A percentile compares a stretch with the other conserved stretches of the same genome.
These are phyloP conservation scores for Fusarium pseudograminearum DNA, from an alignment of 2,329 filamentous ascomycete species.

Conservation along the genomic window DNA sequence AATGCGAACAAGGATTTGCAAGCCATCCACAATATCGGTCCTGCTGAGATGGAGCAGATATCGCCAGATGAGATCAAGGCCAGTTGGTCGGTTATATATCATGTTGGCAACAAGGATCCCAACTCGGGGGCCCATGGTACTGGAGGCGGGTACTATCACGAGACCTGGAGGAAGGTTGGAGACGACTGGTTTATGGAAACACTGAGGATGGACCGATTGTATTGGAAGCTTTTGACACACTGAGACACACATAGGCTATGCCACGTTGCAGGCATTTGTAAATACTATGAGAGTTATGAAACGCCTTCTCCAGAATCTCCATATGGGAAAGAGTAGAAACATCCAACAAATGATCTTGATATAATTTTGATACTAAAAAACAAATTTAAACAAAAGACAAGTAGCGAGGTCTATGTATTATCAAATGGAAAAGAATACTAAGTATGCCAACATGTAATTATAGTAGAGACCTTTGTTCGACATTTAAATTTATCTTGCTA, in stretches of 20 bases:
- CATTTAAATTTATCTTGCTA: too few relatives aligned
- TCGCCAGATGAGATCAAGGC: conserved; percentile 9
- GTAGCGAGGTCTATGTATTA: too few relatives aligned
- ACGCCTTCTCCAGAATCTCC: too few relatives aligned
- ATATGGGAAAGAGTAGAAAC: too few relatives aligned
- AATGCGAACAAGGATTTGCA: conserved; percentile 23
- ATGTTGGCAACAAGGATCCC: conserved; percentile 1
- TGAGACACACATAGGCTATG: too few relatives aligned
- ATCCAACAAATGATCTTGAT: too few relatives aligned
- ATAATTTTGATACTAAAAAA: too few relatives aligned
- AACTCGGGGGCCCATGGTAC: conserved; percentile 15
- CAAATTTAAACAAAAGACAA: too few relatives aligned
- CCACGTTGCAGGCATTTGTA: neutral
- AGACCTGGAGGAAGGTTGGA: conserved; percentile 23
- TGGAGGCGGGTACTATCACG: conserved; percentile 27
- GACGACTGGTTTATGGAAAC: conserved; percentile 33
- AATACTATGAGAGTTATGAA: too few relatives aligned
- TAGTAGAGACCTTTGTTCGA: rapidly evolving
- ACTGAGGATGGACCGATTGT: conserved; percentile 30
- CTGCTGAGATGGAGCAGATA: conserved; percentile 22
- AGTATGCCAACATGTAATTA: too few relatives aligned
- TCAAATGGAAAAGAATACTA: too few relatives aligned
- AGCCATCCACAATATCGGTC: conserved; percentile 16
- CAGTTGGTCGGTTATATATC: conserved; percentile 20
- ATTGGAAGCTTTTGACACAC: conserved; percentile 18